Evolutionary conservation across 2,329 filamentous ascomycete genomes (phyloP), one percentile per base, ranked within the genome.

Genomic region (Botrytis galanthina): DNA sequence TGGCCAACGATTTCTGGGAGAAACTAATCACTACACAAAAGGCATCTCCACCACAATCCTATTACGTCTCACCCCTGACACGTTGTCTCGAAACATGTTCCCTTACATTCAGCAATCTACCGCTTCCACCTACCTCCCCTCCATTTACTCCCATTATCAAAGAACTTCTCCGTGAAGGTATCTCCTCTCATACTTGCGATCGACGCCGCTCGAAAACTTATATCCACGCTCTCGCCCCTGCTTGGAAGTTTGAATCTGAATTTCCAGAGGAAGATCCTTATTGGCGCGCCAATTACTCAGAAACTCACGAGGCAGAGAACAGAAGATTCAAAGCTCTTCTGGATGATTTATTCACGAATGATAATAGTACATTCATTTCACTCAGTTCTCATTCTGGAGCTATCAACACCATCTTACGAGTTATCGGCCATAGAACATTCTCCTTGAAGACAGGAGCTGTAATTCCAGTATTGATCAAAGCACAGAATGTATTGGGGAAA

Each of bases 121-220:
- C 83, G 3, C 78, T 92, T 2, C 88, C 89, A 1, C 88, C 89
- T 1, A 78, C 80, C 12, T 81, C 84, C 9, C 80, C 80, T 18
- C 86, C 86, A 0, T 92, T 92, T 76, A 80, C 80, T 1, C 91
- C 90, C 0, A 82, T 84, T 0, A 83, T 93, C 77, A 92, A 92
- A 81, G 91, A 93, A 79, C 79, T 86, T 46, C 83, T 93, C 74
- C 85, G 91, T 57, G 91, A 93, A 81, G 87, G 87, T 4, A 88
- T 93, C 72, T 90, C 88, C 71, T 87, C 89, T 57, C 91, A 92
- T 80, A 92, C 90, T 0, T 93, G 91, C 79, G 89, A 93, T 81
- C 85, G 87, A 35, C 85, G 91, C 10, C 87, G 86, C 48, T 86
- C 81, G 77, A 87, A 85, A 78, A 83, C 85, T 0, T 83, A 85